Base-by-base conservation (phyloP, 176 grass and related monocot genomes). In the Carex scoparia region DNA sequence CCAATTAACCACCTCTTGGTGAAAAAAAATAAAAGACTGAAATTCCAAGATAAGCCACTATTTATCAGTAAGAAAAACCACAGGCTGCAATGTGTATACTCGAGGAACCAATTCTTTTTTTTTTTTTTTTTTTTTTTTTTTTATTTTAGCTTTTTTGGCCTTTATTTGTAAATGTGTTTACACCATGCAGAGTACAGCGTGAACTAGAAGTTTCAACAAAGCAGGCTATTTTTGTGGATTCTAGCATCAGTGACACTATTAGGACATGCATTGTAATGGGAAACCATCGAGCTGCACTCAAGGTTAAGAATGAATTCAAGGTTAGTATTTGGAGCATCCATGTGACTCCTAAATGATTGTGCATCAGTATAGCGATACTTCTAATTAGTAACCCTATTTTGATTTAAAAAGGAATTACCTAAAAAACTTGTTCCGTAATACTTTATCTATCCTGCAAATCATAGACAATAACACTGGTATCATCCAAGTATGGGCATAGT, bases 181-280 rank as follows among this genome's bases (percentile, higher is more conserved):
- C 82, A 86, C 65, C 61, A 33, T 78, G 28, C 84, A 99, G 96
- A 91, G 81, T 84, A 16, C 96, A 95, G 56, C 93, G 92, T 89
- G 85, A 99, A n/a, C 90, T 99, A 80, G 96, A 99, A 92, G 88
- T 95, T 86, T 92, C 93, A 62, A 95, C 93, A 67, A 95, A 99
- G 73, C 93, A 95, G 84, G 72, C 91, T 51, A 99, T 99, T 91
- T 99, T 99, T 85, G 86, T 99, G 84, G 96, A 91, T 85, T 99
- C 96, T 69, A 99, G 96, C 61, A 90, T 99, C 63, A 99, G 93
- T 86, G 93, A 95, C 90, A 99, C 96, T 35, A 99, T 99, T 54
- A 87, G 92, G 85, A 95, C 96, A 14, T 95, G 96, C 79, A 95
- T 99, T 87, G 93, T 90, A 70, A 89, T 99, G 87, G 96, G 96